Conservation (phyloP, 2,329 filamentous ascomycete species). For the Fonsecaea nubica region DNA sequence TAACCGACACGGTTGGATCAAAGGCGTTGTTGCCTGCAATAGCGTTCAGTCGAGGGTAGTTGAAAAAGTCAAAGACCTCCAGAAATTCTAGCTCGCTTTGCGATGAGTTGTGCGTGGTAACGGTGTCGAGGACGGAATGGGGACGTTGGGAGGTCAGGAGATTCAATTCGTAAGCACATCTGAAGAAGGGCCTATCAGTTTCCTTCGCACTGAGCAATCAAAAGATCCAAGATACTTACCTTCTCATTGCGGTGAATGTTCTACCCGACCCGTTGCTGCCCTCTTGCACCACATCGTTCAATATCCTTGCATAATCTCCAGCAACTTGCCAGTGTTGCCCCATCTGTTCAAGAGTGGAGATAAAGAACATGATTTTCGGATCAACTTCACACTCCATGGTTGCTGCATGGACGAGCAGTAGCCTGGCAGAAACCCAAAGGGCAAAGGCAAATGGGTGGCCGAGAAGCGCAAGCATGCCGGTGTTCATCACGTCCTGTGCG, state of each 20-base stretch:
- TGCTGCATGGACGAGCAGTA: constrained; percentile 86
- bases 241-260: constrained; percentile 88
- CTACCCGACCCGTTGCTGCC: constrained; percentile 56
- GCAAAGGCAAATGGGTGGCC: constrained; percentile 88
- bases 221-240: constrained; percentile 67
- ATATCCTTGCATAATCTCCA: constrained; percentile 76
- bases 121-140: constrained; percentile 38
- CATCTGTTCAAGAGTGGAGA: constrained; percentile 80
- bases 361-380: constrained; percentile 79
- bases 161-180: constrained; percentile 68
- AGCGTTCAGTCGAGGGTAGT: constrained; percentile 72
- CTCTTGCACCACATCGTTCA: constrained; percentile 84
- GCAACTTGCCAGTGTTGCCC: constrained; percentile 86
- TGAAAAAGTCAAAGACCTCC: constrained; percentile 94
- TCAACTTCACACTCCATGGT: constrained; percentile 65
- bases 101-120: constrained; percentile 33
- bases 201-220: not conserved
- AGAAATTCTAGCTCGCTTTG: constrained; percentile 79
- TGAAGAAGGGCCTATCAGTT: not conserved
- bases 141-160: constrained; percentile 86
- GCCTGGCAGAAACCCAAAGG: constrained; percentile 81
- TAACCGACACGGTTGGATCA: constrained; percentile 20
- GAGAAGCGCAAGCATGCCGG: constrained; percentile 76
- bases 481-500: constrained; percentile 77
- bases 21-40: constrained; percentile 23